These are phyloP conservation scores for Aspergillus hiratsukae DNA, from an alignment of 2,329 filamentous ascomycete genomes.

Conservation along the genomic window DNA sequence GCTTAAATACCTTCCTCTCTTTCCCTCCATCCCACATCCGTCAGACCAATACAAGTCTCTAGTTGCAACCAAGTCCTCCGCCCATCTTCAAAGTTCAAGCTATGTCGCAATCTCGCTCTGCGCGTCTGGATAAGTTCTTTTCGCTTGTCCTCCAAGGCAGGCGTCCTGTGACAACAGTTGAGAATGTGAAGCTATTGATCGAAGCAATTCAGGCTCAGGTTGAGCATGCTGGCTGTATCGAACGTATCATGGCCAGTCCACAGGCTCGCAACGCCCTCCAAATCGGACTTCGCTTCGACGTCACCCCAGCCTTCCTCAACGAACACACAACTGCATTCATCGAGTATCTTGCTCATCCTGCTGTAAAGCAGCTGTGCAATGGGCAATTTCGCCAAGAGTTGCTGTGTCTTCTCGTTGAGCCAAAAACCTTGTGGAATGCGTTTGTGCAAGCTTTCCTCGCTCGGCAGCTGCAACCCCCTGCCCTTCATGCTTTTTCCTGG, in stretches of 20 bases:
- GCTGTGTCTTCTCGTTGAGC: conserved; percentile 46
- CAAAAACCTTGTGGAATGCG: conserved; percentile 53
- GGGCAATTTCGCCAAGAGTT: conserved; percentile 49
- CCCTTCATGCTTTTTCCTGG: conserved; percentile 45
- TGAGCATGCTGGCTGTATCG: conserved; percentile 39
- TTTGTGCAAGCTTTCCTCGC: conserved; percentile 34
- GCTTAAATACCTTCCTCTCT: background rate
- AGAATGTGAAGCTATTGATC: conserved; percentile 44
- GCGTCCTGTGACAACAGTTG: conserved; percentile 32
- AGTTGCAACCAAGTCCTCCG: too few relatives aligned
- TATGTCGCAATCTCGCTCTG: conserved; percentile 13
- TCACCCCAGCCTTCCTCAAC: conserved; percentile 45
- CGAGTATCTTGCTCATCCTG: conserved; percentile 38
- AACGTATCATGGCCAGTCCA: conserved; percentile 36
- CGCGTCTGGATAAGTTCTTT: conserved; percentile 38
- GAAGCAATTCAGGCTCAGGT: conserved; percentile 45
- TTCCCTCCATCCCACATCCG: background rate
- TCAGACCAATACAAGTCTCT: too few relatives aligned
- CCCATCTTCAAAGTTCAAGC: conserved; percentile 6
- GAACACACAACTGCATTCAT: conserved; percentile 33
- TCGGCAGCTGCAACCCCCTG: conserved; percentile 28
- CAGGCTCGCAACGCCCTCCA: conserved; percentile 35
- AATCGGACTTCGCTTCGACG: conserved; percentile 41
- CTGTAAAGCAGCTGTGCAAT: conserved; percentile 46
- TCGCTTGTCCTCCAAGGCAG: conserved; percentile 36